Conservation (phyloP, 345 rosid species). For the Eucalyptus pauciflora region DNA sequence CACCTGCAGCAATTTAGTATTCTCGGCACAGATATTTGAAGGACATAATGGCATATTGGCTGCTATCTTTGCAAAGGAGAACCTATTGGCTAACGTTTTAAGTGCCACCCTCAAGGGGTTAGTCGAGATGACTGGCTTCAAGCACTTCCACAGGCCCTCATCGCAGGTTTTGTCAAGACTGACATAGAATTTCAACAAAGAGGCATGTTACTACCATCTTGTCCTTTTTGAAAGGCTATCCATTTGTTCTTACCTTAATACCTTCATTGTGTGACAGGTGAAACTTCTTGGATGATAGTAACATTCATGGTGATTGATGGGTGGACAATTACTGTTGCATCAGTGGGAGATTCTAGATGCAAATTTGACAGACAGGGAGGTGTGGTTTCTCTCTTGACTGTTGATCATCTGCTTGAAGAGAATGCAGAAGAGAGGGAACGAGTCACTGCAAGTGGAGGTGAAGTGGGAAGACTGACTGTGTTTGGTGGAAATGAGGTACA, state of each 20-base stretch:
- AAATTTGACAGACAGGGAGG: constrained; percentile 91
- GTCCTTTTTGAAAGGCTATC: background rate
- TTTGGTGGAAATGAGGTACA: constrained; percentile 91
- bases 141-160: constrained; percentile 82
- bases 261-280: constrained; percentile 27
- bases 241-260: constrained; percentile 1
- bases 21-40: constrained; percentile 62
- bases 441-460: constrained; percentile 99
- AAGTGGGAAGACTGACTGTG: constrained; percentile 93
- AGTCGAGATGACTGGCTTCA: constrained; percentile 94
- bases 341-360: constrained; percentile 96
- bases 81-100: constrained; percentile 62
- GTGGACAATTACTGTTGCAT: constrained; percentile 93
- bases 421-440: constrained; percentile 97
- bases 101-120: constrained; percentile 67
- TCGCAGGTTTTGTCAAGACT: constrained; percentile 95
- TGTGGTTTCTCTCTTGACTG: constrained; percentile 81
- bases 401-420: constrained; percentile 93
- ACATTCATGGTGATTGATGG: constrained; percentile 92
- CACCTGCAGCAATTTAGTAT: background rate
- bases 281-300: constrained; percentile 94
- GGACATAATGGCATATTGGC: constrained; percentile 96
- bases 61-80: constrained; percentile 86
- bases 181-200: constrained; percentile 93
- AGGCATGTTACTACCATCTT: constrained; percentile 22